phyloP scores from a whole-genome alignment of 2,329 filamentous ascomycete genomes.

The Fusarium siculi region DNA sequence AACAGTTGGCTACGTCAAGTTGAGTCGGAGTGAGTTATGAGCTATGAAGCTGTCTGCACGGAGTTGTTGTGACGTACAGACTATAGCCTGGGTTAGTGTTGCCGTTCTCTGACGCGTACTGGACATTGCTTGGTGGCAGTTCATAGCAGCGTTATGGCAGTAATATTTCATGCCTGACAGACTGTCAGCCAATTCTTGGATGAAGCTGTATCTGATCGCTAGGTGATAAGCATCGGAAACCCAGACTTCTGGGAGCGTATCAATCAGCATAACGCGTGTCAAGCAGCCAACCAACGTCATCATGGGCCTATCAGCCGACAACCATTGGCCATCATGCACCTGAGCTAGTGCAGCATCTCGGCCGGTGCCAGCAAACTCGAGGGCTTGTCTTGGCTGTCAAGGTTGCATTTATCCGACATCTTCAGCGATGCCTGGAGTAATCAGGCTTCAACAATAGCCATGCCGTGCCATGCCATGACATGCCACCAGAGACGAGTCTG shows the following conservation, averaged over 20 bases:
- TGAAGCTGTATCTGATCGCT: conserved; percentile 5
- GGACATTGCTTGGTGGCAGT: not conserved
- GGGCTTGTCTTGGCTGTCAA: conserved; percentile 10
- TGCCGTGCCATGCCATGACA: not conserved
- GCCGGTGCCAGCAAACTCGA: conserved; percentile 11
- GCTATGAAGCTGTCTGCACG: not conserved
- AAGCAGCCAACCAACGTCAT: conserved; percentile 17
- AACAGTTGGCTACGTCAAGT: not conserved
- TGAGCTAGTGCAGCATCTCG: conserved; percentile 13
- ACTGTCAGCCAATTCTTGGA: not conserved
- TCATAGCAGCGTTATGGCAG: conserved; percentile 12
- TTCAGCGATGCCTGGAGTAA: conserved; percentile 4
- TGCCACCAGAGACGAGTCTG: not conserved
- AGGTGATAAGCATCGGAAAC: not conserved
- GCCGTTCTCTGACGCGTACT: not conserved
- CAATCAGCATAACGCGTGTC: not conserved
- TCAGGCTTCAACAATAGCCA: not conserved
- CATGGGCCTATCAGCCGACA: conserved; percentile 2
- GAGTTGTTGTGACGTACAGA: not conserved
- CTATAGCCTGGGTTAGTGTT: not conserved
- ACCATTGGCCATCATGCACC: conserved; percentile 17
- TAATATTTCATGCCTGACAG: not conserved
- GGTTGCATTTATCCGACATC: conserved; percentile 22
- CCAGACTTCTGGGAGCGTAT: conserved; percentile 3
- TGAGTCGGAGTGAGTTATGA: not conserved